Evolutionary conservation across 2,329 filamentous ascomycete species (phyloP).

Genomic region (Sclerotinia trifoliorum): DNA sequence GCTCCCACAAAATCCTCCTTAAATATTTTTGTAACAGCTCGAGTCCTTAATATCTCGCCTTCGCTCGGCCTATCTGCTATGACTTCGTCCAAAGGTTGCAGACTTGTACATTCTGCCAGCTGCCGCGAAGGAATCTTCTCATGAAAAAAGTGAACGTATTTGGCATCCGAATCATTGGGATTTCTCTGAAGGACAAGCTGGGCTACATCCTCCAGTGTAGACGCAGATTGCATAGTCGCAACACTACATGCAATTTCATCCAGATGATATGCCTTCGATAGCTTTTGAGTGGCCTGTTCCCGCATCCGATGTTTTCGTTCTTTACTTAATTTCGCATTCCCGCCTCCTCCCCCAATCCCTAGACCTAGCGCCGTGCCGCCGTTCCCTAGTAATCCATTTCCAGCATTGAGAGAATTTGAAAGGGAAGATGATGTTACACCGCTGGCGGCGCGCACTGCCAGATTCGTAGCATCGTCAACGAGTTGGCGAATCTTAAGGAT

Average conservation of each 20-base stretch:
- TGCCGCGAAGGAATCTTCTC: conserved; percentile 80
- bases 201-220: conserved; percentile 74
- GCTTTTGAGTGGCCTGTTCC: conserved; percentile 75
- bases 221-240: conserved; percentile 78
- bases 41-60: conserved; percentile 66
- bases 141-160: conserved; percentile 90
- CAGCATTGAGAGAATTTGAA: conserved; percentile 53
- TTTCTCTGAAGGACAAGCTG: conserved; percentile 69
- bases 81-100: conserved; percentile 65
- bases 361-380: conserved; percentile 54
- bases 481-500: conserved; percentile 76
- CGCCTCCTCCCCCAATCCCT: conserved; percentile 55
- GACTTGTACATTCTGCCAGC: conserved; percentile 68
- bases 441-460: conserved; percentile 74
- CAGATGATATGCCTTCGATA: conserved; percentile 73
- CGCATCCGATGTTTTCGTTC: conserved; percentile 78
- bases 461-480: conserved; percentile 76
- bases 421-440: conserved; percentile 66
- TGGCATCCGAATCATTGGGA: conserved; percentile 67
- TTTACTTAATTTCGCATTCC: conserved; percentile 66
- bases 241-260: conserved; percentile 84
- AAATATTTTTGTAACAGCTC: conserved; percentile 72
- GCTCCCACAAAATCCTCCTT: conserved; percentile 72
- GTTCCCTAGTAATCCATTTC: conserved; percentile 50
- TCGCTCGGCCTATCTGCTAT: conserved; percentile 63